Base-by-base conservation (phyloP, 345 rosid genomes). In the Ailanthus altissimus region DNA sequence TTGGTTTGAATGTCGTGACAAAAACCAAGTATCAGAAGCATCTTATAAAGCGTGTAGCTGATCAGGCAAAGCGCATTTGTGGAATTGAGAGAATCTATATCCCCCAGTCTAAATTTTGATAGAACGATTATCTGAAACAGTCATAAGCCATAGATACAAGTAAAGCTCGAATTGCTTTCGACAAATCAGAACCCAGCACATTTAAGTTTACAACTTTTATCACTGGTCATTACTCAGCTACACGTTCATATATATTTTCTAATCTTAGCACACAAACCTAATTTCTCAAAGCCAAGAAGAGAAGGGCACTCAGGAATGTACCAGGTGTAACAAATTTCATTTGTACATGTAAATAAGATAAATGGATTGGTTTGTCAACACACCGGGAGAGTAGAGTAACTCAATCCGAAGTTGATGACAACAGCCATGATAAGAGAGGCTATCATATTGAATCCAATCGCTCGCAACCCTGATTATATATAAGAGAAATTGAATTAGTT, bases 321-420 rank as follows among this genome's bases (percentile, higher is more conserved):
- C 21, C 16, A 5, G 8, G 23, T 32, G 23, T 53, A 16, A 20
- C 57, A 53, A 51, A 16, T 16, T n/a, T n/a, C n/a, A n/a, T 51
- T 16, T 51, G 6, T 51, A 16, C 56, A 16, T 51, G 18, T 51
- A 51, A n/a, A 16, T n/a, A 61, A 14, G 21, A 61, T 43, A 61
- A 62, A 14, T 5, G 26, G 72, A 47, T 14, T 70, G 38, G 26
- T 20, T 23, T 36, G 72, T 8, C 13, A 20, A 61, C 86, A 80
- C 75, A 94, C 97, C 6, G 97, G 94, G 43, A 84, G 91, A 72
- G 93, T 90, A 49, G 84, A 42, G 76, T 91, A 94, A 85, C 91
- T 91, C 78, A 91, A 61, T 18, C 79, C 83, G 15, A 64, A 58
- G 71, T 94, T 84, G 84, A 87, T 88, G 54, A 80, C 65, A n/a